phyloP scores from a whole-genome alignment of 352 stramenopile genomes.

The Phytopythium cucurbitacearum region DNA sequence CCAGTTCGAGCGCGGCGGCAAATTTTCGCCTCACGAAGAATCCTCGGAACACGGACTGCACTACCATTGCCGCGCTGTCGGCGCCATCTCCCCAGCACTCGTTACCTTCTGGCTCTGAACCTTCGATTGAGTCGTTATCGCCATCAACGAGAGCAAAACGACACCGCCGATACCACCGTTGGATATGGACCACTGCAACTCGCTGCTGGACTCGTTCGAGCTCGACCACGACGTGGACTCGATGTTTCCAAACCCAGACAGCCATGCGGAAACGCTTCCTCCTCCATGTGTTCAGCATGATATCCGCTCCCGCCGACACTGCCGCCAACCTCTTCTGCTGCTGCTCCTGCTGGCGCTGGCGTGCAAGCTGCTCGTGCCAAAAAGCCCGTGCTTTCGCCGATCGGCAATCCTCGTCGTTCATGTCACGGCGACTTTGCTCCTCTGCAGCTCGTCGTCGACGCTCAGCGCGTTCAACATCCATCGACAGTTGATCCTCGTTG shows the following conservation, averaged over 20 bases:
- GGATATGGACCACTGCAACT: not conserved
- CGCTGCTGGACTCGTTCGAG: too few species aligned
- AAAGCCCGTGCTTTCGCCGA: not conserved
- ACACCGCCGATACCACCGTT: not conserved
- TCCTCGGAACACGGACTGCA: constrained; percentile 70
- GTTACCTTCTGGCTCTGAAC: too few species aligned
- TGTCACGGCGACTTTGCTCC: constrained; percentile 4
- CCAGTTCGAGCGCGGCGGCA: constrained; percentile 49
- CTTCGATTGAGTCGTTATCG: not conserved
- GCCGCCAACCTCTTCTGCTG: not conserved
- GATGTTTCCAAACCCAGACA: too few species aligned
- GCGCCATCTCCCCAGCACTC: constrained; percentile 1
- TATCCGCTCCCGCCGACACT: not conserved
- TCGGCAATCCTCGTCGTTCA: constrained; percentile 14
- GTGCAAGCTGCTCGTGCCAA: constrained; percentile 6
- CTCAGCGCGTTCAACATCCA: constrained; percentile 16
- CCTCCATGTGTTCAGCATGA: not conserved
- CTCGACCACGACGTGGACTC: too few species aligned
- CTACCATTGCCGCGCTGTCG: constrained; percentile 29
- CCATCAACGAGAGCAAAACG: not conserved
- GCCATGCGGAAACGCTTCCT: not conserved
- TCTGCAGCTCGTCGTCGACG: constrained; percentile 24
- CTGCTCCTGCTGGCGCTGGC: constrained; percentile 10
- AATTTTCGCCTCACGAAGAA: constrained; percentile 68
- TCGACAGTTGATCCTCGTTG: constrained; percentile 24